phyloP scores from a whole-genome alignment of 345 rosid species.

The Pistacia integerrima region DNA sequence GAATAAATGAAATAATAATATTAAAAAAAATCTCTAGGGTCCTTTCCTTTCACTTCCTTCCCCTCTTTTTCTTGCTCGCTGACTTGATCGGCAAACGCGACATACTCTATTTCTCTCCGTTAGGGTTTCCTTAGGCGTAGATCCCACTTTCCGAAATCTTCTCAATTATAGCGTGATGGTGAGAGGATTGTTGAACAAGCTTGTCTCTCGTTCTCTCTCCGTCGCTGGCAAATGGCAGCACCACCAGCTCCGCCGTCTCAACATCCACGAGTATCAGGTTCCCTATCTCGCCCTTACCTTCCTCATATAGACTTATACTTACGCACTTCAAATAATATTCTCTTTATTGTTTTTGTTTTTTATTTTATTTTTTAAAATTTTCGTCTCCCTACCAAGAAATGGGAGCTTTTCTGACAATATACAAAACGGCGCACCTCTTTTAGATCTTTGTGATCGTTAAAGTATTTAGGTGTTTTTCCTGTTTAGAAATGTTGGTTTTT shows the following conservation, averaged over 20 bases:
- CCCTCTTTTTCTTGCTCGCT: neutral
- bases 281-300: neutral
- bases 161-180: slow-evolving; percentile 25
- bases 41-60: neutral
- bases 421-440: neutral
- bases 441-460: slow-evolving; percentile 14
- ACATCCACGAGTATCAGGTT: slow-evolving; percentile 98
- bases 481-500: neutral
- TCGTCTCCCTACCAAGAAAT: neutral
- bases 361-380: neutral
- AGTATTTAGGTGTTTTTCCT: neutral
- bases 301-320: neutral
- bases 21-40: neutral
- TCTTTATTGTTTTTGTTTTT: neutral
- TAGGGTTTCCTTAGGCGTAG: slow-evolving; percentile 11
- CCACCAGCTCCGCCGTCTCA: slow-evolving; percentile 97
- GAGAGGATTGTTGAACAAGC: slow-evolving; percentile 80
- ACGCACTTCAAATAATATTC: neutral
- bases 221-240: slow-evolving; percentile 86
- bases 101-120: neutral
- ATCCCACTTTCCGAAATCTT: neutral
- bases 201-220: slow-evolving; percentile 74
- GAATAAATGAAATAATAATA: neutral
- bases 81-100: neutral
- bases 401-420: neutral